These are phyloP conservation scores for Austroboletus festivus DNA, from an alignment of 768 basidiomycete species.

Conservation along the genomic window DNA sequence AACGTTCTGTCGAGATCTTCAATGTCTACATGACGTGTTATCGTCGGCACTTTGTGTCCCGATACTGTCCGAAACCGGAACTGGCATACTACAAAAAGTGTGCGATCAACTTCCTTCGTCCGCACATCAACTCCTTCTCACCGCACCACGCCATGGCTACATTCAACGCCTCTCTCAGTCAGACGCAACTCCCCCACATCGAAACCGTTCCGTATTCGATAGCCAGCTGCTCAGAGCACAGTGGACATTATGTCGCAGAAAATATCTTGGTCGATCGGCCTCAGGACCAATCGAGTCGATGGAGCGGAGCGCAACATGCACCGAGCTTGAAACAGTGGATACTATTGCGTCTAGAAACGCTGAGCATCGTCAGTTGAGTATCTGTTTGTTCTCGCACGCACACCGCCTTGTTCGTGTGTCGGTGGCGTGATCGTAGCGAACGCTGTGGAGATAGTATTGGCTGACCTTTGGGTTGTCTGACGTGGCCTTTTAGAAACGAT, in stretches of 20 bases:
- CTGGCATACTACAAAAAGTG: too few relatives aligned
- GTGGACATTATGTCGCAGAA: constrained; percentile 63
- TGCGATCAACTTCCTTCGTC: too few relatives aligned
- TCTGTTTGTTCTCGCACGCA: neutral
- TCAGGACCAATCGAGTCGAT: constrained; percentile 63
- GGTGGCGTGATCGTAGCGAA: too few relatives aligned
- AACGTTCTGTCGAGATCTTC: too few relatives aligned
- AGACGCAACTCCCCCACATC: constrained; percentile 4
- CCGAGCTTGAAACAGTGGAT: constrained; percentile 67
- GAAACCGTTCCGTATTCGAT: constrained; percentile 50
- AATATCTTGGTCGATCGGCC: constrained; percentile 68
- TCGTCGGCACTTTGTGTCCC: too few relatives aligned
- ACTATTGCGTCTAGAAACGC: constrained; percentile 55
- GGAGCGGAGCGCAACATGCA: constrained; percentile 67
- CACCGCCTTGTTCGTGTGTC: neutral
- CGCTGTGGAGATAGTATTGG: too few relatives aligned
- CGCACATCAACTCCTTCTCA: neutral
- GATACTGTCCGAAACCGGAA: too few relatives aligned
- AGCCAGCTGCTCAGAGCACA: constrained; percentile 64
- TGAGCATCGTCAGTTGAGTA: constrained; percentile 65
- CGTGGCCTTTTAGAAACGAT: constrained; percentile 53
- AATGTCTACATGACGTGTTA: too few relatives aligned
- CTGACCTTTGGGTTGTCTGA: constrained; percentile 8
- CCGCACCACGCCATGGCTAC: constrained; percentile 5
- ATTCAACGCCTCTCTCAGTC: constrained; percentile 1